Evolutionary conservation across 2,329 filamentous ascomycete species (phyloP).

Genomic region (Aaosphaeria arxii): DNA sequence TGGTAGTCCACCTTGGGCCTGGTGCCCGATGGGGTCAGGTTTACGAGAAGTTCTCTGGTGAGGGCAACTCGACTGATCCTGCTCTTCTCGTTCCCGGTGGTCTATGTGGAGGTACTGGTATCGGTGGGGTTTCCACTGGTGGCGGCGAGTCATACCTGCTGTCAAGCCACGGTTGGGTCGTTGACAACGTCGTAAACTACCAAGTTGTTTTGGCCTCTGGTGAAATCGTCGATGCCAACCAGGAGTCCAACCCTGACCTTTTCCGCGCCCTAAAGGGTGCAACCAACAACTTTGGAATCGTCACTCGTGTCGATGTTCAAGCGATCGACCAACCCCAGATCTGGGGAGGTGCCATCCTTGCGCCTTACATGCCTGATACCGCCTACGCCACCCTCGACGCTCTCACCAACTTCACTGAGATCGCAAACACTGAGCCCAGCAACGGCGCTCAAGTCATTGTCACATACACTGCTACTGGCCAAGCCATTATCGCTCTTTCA

Average conservation of each 20-base stretch:
- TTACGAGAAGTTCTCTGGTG: conserved; percentile 5
- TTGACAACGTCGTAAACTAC: neutral
- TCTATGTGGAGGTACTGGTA: neutral
- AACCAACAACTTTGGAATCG: conserved; percentile 8
- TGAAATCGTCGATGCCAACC: conserved; percentile 1
- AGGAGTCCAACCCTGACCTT: conserved; percentile 6
- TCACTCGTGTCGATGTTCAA: neutral
- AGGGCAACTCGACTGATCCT: neutral
- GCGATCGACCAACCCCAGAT: no score
- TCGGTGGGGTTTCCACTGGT: neutral
- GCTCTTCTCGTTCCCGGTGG: neutral
- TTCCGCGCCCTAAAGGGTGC: conserved; percentile 27
- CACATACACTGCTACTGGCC: no score
- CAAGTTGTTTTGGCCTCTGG: conserved; percentile 25
- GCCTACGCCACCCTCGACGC: no score
- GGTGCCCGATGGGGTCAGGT: conserved; percentile 29
- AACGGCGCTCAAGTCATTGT: no score
- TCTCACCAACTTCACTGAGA: no score
- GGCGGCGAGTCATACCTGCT: neutral
- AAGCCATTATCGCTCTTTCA: no score
- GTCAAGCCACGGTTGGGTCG: neutral
- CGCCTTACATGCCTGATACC: no score
- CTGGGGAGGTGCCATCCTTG: no score
- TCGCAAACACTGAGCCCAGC: no score
- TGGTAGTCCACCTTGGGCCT: conserved; percentile 20